Conservation (phyloP, 306 rosid species). For the Castanea mollissima region DNA sequence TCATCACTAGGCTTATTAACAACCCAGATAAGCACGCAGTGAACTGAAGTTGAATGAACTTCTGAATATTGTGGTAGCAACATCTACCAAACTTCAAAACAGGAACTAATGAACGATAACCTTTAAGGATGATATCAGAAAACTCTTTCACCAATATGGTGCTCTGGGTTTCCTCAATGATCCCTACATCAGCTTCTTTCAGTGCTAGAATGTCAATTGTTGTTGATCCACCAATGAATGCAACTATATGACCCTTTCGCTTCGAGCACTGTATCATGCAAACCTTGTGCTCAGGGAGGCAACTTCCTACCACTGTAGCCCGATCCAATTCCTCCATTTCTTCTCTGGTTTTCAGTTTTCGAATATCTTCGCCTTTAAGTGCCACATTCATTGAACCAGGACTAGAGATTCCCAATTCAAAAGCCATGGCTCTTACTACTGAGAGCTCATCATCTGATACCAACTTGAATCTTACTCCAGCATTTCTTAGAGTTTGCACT, state of each 20-base stretch:
- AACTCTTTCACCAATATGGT: constrained; percentile 14
- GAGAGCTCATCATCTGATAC: constrained; percentile 54
- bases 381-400: not conserved
- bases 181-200: constrained; percentile 51
- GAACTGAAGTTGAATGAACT: constrained; percentile 54
- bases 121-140: constrained; percentile 27
- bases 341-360: constrained; percentile 7
- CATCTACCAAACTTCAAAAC: constrained; percentile 35
- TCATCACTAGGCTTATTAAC: constrained; percentile 32
- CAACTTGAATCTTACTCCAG: constrained; percentile 38
- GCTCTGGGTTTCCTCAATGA: constrained; percentile 15
- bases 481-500: constrained; percentile 23
- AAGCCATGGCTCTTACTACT: constrained; percentile 30
- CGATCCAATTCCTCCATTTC: constrained; percentile 15
- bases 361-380: constrained; percentile 33
- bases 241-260: constrained; percentile 44
- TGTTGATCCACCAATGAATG: constrained; percentile 42
- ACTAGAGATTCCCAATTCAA: constrained; percentile 33
- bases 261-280: constrained; percentile 32
- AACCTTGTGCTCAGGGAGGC: constrained; percentile 40
- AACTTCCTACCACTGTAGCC: constrained; percentile 43
- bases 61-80: constrained; percentile 47
- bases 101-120: constrained; percentile 20
- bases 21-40: constrained; percentile 45
- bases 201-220: constrained; percentile 29